Evolutionary conservation across 2,329 filamentous ascomycete species (phyloP), one percentile per base, ranked within the genome.

Genomic region (Exutisphaerella laricina): DNA sequence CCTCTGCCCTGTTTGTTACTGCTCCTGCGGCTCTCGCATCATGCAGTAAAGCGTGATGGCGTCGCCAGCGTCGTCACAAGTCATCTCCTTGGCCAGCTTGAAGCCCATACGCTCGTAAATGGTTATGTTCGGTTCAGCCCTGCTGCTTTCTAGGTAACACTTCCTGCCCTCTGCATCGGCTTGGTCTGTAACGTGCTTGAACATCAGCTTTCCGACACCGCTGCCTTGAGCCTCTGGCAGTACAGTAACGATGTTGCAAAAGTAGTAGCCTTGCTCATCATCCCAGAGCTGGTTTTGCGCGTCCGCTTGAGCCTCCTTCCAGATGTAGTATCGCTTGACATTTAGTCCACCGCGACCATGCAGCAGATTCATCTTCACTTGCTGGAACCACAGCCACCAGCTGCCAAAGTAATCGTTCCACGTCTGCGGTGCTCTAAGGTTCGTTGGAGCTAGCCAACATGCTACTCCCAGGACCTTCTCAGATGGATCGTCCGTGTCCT

Each of bases 21-120:
- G n/a, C n/a, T n/a, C n/a, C n/a, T n/a, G n/a, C 29, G 67, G 67
- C 45, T 68, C 61, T 43, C 69, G 60, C 36, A 67, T 56, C 69
- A 72, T 72, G 49, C 69, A 71, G 56, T 65, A 71, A 39, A 72
- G 48, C 55, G 55, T 69, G 29, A 71, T 65, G 16, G 55, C 64
- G 13, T 75, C 74, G 3, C 76, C 77, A 2, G 74, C 71, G 56
- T 85, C 82, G 45, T 79, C 74, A 60, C 82, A 85, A 42, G 77
- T 70, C 71, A 87, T 80, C 57, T 82, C 76, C 58, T 74, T 79
- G 5, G 72, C 74, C 41, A 83, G 67, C 56, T 71, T 66, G 60
- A 87, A 88, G 4, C 82, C 84, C 71, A 85, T 75, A 45, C 72
- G 74, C 52, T 80, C 74, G 60, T 88, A 88, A 16, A 88, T 86